Evolutionary conservation across 306 rosid genomes (phyloP).

Genomic region (Quillaja saponaria): DNA sequence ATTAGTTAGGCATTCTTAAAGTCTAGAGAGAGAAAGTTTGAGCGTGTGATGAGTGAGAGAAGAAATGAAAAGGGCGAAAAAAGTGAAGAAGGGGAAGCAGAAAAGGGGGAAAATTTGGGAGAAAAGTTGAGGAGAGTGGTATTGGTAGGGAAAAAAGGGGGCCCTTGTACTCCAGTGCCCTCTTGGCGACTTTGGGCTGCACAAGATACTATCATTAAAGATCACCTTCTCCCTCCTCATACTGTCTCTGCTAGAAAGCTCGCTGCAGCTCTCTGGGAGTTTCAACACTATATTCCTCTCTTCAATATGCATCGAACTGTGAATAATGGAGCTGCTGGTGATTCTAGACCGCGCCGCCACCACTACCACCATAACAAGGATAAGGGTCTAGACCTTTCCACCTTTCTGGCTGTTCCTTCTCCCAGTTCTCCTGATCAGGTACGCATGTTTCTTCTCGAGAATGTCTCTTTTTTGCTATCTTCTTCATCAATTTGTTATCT

Average conservation of each 20-base stretch:
- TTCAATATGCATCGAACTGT: slow-evolving; percentile 64
- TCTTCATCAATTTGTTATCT: neutral
- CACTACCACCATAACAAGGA: slow-evolving; percentile 57
- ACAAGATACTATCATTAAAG: slow-evolving; percentile 35
- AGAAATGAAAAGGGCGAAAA: slow-evolving; percentile 41
- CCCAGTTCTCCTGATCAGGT: slow-evolving; percentile 86
- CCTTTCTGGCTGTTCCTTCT: slow-evolving; percentile 64
- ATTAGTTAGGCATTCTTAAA: neutral
- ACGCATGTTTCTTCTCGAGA: neutral
- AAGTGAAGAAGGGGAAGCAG: slow-evolving; percentile 53
- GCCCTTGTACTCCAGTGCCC: slow-evolving; percentile 67
- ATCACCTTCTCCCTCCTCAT: neutral
- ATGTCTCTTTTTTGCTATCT: neutral
- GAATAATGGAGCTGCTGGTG: slow-evolving; percentile 38
- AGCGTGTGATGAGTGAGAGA: neutral
- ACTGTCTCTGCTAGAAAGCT: slow-evolving; percentile 65
- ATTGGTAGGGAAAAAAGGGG: slow-evolving; percentile 60
- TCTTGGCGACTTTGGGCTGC: slow-evolving; percentile 49
- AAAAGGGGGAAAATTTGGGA: slow-evolving; percentile 78
- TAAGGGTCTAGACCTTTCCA: slow-evolving; percentile 55
- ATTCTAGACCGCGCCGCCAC: slow-evolving; percentile 64
- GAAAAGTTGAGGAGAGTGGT: slow-evolving; percentile 69
- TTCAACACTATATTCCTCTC: slow-evolving; percentile 46
- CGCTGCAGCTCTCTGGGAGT: slow-evolving; percentile 89
- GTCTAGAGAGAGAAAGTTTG: slow-evolving; percentile 25